Conservation (phyloP, 768 basidiomycete genomes). For the Rhodotorula toruloides region DNA sequence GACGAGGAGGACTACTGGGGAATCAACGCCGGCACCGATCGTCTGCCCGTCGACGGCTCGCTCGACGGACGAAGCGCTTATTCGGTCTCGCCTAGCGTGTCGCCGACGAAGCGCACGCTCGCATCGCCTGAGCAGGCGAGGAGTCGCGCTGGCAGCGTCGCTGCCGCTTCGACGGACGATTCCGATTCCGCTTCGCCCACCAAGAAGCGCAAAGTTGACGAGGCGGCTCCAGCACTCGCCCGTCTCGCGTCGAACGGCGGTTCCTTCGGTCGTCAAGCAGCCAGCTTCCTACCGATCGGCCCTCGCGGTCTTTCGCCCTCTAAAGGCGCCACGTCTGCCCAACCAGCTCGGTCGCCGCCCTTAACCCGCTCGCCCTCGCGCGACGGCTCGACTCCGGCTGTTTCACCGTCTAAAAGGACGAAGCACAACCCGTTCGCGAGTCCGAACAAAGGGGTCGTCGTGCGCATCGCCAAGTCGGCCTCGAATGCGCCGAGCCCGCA, state of each 20-base stretch:
- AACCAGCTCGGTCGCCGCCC: background rate
- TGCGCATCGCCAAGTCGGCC: background rate
- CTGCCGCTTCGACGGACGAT: background rate
- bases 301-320: background rate
- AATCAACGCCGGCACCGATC: constrained; percentile 12
- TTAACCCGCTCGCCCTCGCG: background rate
- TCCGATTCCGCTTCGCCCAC: background rate
- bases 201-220: background rate
- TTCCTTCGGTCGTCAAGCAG: background rate
- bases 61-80: no score
- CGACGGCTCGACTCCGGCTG: background rate
- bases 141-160: no score
- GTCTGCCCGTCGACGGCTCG: no score
- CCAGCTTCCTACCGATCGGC: background rate
- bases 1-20: constrained; percentile 44
- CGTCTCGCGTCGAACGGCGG: background rate
- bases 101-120: no score
- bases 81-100: no score
- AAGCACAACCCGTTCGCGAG: constrained; percentile 28
- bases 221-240: background rate
- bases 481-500: background rate
- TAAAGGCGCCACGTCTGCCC: background rate
- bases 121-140: no score
- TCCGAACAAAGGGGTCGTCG: constrained; percentile 11
- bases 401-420: background rate